phyloP scores from a whole-genome alignment of 345 rosid species.

The Moricandia moricandioides region DNA sequence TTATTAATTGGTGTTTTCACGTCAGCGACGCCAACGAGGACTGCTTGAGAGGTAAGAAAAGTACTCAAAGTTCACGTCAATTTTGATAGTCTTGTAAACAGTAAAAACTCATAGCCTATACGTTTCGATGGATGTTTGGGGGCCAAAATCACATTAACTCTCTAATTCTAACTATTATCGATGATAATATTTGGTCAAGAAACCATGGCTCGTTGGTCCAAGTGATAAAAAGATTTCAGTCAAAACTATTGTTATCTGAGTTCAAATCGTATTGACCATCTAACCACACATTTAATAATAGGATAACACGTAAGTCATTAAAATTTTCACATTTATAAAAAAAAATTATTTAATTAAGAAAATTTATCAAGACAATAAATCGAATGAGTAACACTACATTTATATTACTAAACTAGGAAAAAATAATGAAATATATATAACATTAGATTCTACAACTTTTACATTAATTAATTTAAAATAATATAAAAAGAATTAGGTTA shows the following conservation, averaged over 20 bases:
- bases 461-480: neutral
- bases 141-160: neutral
- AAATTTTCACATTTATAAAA: too few species aligned
- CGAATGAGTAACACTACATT: neutral
- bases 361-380: too few species aligned
- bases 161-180: too few species aligned
- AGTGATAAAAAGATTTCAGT: too few species aligned
- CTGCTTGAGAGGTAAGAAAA: neutral
- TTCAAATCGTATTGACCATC: too few species aligned
- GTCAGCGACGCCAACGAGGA: constrained; percentile 25
- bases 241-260: too few species aligned
- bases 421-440: neutral
- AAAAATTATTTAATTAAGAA: too few species aligned
- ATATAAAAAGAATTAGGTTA: neutral
- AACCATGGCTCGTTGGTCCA: too few species aligned
- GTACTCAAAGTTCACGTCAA: neutral
- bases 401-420: too few species aligned
- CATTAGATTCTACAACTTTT: neutral
- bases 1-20: neutral
- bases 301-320: too few species aligned
- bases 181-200: neutral
- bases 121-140: neutral
- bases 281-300: too few species aligned
- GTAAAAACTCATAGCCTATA: neutral
- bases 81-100: neutral